These are phyloP conservation scores for Penicillium macrosclerotiorum DNA, from an alignment of 495 filamentous ascomycete genomes.

Conservation along the genomic window DNA sequence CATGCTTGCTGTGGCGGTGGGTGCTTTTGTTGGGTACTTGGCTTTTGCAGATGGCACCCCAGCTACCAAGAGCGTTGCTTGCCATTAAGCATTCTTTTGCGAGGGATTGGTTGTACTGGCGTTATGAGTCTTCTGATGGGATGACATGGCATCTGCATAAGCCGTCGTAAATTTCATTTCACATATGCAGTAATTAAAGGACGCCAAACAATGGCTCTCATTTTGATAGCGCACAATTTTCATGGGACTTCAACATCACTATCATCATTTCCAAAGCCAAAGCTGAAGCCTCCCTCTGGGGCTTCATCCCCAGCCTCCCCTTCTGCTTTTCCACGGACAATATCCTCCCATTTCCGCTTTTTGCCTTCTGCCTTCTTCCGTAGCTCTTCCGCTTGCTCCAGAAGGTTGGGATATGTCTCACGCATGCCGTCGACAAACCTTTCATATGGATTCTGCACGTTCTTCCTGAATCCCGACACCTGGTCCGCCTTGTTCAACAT, in stretches of 20 bases:
- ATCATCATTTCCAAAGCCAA: conserved; percentile 75
- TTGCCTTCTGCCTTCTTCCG: conserved; percentile 58
- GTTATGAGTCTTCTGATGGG: neutral
- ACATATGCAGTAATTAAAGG: no score
- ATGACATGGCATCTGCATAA: neutral
- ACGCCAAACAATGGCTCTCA: neutral
- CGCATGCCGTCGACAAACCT: conserved; percentile 72
- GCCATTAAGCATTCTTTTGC: conserved; percentile 70
- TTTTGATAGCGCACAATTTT: conserved; percentile 8
- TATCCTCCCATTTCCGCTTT: conserved; percentile 85
- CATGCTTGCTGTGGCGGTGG: conserved; percentile 87
- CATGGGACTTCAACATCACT: conserved; percentile 57
- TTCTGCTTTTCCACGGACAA: conserved; percentile 51
- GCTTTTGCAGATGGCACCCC: conserved; percentile 69
- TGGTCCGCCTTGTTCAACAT: conserved; percentile 78
- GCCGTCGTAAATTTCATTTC: conserved; percentile 6
- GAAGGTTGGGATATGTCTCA: conserved; percentile 59
- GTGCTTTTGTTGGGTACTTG: conserved; percentile 86
- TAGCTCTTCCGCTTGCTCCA: conserved; percentile 63
- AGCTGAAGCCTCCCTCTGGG: conserved; percentile 68
- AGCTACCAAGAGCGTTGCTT: conserved; percentile 80
- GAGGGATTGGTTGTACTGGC: neutral
- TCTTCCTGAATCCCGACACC: conserved; percentile 78
- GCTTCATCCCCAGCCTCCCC: conserved; percentile 41
- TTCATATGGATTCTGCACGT: conserved; percentile 70